These are phyloP conservation scores for Schwanniomyces yamadae DNA, from an alignment of 805 yeast species.

Conservation along the genomic window DNA sequence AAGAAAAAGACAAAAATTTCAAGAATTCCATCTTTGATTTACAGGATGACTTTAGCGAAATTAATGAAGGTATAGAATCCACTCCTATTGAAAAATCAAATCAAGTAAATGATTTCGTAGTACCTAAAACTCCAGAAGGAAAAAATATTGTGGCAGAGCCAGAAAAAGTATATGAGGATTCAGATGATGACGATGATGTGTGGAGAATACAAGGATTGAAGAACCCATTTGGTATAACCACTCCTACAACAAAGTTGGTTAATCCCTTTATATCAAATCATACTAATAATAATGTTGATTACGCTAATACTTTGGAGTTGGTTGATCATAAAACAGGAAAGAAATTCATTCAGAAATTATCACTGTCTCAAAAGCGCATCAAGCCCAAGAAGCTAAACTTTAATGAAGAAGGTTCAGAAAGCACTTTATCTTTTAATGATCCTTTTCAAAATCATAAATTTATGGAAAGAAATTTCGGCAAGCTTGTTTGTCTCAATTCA, in stretches of 20 bases:
- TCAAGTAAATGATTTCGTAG: not conserved
- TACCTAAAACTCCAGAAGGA: constrained; percentile 35
- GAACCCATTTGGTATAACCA: constrained; percentile 28
- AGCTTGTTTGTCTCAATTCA: constrained; percentile 1
- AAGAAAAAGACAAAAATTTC: too few relatives aligned
- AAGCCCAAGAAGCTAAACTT: constrained; percentile 41
- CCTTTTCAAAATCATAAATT: not conserved
- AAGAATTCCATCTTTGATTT: not conserved
- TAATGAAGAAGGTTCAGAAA: constrained; percentile 4
- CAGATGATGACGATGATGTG: constrained; percentile 15
- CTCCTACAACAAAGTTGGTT: not conserved
- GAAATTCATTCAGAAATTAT: constrained; percentile 25
- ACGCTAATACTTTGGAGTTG: constrained; percentile 38
- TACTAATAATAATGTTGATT: constrained; percentile 17
- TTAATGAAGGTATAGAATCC: not conserved
- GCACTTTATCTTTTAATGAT: not conserved
- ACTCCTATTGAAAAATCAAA: constrained; percentile 1
- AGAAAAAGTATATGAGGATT: constrained; percentile 1
- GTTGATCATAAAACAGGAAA: constrained; percentile 44
- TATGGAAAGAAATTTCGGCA: not conserved
- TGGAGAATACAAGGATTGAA: constrained; percentile 8
- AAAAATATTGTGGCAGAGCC: constrained; percentile 22
- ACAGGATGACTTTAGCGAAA: not conserved
- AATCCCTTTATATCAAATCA: constrained; percentile 2
- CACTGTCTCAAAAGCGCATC: constrained; percentile 28